A percentile compares a stretch with the other conserved stretches of the same genome.
These are phyloP conservation scores for Kluyveromyces marxianus DNA, from an alignment of 1,139 yeast genomes.

Conservation along the genomic window DNA sequence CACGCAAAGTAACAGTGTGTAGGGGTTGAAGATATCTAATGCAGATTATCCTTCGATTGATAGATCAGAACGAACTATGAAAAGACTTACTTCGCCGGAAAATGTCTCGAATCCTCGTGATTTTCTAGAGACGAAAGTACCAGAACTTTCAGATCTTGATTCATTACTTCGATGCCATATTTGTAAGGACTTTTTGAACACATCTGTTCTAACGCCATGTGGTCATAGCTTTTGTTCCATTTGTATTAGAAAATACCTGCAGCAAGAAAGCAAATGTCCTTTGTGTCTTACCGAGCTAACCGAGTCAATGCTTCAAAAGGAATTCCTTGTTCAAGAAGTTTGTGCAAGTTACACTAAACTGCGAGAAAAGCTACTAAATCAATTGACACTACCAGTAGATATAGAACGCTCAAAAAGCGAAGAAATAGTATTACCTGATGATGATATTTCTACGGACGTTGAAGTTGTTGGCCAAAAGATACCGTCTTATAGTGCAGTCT, in stretches of 20 bases:
- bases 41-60: not conserved
- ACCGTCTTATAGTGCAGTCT: not conserved
- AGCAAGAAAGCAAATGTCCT: slow-evolving; percentile 62
- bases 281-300: slow-evolving; percentile 65
- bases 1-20: too few relatives aligned
- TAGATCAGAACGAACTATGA: not conserved
- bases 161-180: slow-evolving; percentile 74
- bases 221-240: slow-evolving; percentile 88
- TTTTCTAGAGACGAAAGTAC: slow-evolving; percentile 48
- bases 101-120: slow-evolving; percentile 63
- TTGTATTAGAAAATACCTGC: slow-evolving; percentile 70
- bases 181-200: slow-evolving; percentile 77
- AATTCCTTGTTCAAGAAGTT: slow-evolving; percentile 66
- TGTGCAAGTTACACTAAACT: slow-evolving; percentile 46
- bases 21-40: too few relatives aligned
- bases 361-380: slow-evolving; percentile 30
- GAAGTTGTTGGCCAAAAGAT: not conserved
- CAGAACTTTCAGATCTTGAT: slow-evolving; percentile 56
- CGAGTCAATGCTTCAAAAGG: slow-evolving; percentile 64
- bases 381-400: slow-evolving; percentile 4
- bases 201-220: slow-evolving; percentile 82
- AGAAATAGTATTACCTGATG: not conserved
- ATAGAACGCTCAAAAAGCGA: not conserved
- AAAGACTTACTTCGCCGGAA: not conserved
- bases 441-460: not conserved